Base-by-base conservation (phyloP, 805 yeast genomes). In the Henningerozyma blattae region DNA sequence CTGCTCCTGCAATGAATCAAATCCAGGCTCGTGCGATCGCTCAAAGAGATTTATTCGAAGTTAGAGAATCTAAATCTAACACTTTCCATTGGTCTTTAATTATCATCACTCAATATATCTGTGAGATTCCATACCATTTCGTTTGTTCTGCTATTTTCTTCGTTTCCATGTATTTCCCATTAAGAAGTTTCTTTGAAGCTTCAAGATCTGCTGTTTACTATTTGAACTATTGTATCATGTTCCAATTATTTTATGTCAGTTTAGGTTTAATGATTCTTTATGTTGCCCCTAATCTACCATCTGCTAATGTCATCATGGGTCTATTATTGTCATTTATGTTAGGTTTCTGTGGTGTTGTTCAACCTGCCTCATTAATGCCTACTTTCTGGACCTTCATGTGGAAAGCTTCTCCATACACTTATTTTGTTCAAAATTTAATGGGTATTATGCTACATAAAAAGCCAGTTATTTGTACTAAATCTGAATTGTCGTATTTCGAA, bases 331-430 rank as follows among this genome's bases (percentile, higher is more conserved):
- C 77, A 24, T 68, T 79, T 50, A 55, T 70, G 46, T 65, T 78
- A 36, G 61, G 76, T 16, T 80, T 81, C 61, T 67, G 81, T 53
- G 85, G 87, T 61, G 77, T 78, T 36, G 61, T 76, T 38, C 83
- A 76, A 47, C 72, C 75, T 14, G 58, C 58, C 5, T 27, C 40
- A 3, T 57, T 64, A 34, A 68, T 81, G 76, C 91, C 93, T 10
- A 75, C 82, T 1, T 83, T 83, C 63, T 83, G 93, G 93, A 74
- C 70, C 31, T 83, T 79, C 53, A 79, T 83, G 86, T 77, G 80
- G 70, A 70, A 79, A 44, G 66, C 65, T 15, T 76, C 83, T 18
- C 93, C 81, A 8, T 68, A 69, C 56, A 79, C 89, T 1, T 83
- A 83, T 50, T 71, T 77, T 52, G 61, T 82, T 38, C 74, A 72